phyloP scores from a whole-genome alignment of 345 rosid species.

The Lumnitzera littorea region DNA sequence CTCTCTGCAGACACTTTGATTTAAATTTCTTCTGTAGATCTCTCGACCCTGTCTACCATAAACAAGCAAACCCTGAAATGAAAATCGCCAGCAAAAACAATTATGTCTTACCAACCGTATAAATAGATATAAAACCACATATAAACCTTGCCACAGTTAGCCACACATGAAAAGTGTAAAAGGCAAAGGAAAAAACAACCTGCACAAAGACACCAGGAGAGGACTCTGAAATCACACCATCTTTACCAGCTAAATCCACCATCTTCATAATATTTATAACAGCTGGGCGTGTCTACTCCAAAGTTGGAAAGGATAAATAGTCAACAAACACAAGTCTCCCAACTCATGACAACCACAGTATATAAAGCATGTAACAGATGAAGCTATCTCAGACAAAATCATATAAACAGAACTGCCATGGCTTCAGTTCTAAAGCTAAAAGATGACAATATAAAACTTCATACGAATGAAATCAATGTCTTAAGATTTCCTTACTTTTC shows the following conservation, averaged over 20 bases:
- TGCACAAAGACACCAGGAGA: constrained; percentile 93
- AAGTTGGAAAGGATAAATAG: constrained; percentile 14
- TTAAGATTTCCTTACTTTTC: constrained; percentile 47
- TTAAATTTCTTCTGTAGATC: constrained; percentile 73
- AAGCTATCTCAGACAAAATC: too few relatives aligned
- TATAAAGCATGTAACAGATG: too few relatives aligned
- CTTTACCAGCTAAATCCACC: constrained; percentile 65
- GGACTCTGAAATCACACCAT: constrained; percentile 66
- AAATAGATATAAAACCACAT: neutral
- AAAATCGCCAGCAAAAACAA: constrained; percentile 4
- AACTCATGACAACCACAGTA: neutral
- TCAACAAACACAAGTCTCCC: neutral
- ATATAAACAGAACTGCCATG: too few relatives aligned
- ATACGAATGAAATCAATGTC: neutral
- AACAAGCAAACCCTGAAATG: constrained; percentile 83
- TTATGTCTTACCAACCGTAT: too few relatives aligned
- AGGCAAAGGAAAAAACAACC: constrained; percentile 34
- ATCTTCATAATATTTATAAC: constrained; percentile 46
- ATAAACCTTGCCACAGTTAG: constrained; percentile 1
- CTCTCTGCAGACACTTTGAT: constrained; percentile 76
- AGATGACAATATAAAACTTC: too few relatives aligned
- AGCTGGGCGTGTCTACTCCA: constrained; percentile 69
- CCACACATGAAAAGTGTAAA: neutral
- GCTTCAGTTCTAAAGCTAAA: too few relatives aligned
- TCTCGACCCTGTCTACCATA: constrained; percentile 86